A percentile compares a stretch with the other conserved stretches of the same genome.
phyloP scores from a whole-genome alignment of 2,329 filamentous ascomycete genomes.

The Aureobasidium namibiae region DNA sequence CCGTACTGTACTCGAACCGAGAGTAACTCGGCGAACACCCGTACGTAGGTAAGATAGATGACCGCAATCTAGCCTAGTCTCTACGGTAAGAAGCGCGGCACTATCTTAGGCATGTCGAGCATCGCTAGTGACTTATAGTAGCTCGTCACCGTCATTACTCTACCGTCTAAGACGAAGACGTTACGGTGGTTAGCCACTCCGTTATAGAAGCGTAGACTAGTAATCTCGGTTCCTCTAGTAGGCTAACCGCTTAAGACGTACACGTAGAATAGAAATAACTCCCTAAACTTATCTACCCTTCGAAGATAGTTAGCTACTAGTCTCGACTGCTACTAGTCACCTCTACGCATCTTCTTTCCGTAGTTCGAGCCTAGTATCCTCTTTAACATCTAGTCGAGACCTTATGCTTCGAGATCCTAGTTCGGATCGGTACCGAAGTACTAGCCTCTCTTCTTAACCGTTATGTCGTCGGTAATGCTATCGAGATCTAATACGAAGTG shows the following conservation, averaged over 20 bases:
- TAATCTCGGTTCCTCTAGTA: conserved; percentile 18
- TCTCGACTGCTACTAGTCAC: conserved; percentile 2
- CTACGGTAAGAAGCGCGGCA: conserved; percentile 20
- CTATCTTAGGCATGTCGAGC: conserved; percentile 21
- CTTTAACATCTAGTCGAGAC: background rate
- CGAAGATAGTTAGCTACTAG: conserved; percentile 13
- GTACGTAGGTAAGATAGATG: conserved; percentile 20
- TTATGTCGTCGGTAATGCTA: conserved; percentile 17
- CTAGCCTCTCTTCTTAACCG: conserved; percentile 16
- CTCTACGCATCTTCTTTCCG: background rate
- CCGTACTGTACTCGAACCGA: background rate
- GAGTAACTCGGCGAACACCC: conserved; percentile 6
- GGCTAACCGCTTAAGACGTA: conserved; percentile 15
- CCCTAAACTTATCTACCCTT: conserved; percentile 14
- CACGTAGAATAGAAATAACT: conserved; percentile 17
- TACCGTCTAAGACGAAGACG: conserved; percentile 18
- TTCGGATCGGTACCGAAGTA: conserved; percentile 17
- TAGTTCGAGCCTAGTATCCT: background rate
- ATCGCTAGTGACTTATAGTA: conserved; percentile 23
- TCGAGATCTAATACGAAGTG: conserved; percentile 14
- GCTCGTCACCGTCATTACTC: conserved; percentile 17
- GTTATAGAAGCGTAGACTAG: conserved; percentile 16
- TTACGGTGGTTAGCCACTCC: conserved; percentile 19
- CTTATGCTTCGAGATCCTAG: background rate
- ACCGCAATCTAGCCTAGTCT: conserved; percentile 19